Base-by-base conservation (phyloP, 371 early-diverging fungal genomes). In the Blastocladiella emersonii region DNA sequence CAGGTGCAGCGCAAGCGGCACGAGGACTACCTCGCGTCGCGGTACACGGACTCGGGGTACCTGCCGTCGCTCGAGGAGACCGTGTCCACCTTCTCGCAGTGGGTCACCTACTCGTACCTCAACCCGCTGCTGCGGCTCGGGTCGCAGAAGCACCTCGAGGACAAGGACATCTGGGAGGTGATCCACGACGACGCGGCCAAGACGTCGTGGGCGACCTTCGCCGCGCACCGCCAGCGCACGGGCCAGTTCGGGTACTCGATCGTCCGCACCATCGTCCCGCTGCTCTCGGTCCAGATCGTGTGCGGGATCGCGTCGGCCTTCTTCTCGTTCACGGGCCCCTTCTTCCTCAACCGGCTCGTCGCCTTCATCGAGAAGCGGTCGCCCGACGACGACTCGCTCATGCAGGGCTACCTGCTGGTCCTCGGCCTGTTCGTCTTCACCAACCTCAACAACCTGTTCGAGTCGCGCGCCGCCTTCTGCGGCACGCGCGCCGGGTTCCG, bases 361-460 rank as follows among this genome's bases (percentile, higher is more conserved):
- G 7, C n/a, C 27, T 59, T 34, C 37, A 59, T 59, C 32, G 59
- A 59, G 32, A 8, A 59, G 15, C 25, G 25, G 17, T 8, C 34
- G 15, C 56, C 56, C 17, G 56, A 56, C 32, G 37, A 34, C 19
- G 36, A 27, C 35, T 8, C 37, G 30, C n/a, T 25, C 30, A 59
- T 59, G 12, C 36, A 59, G 37, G 59, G 41, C 17, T 59, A 59
- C 19, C 17, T 59, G 41, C 44, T 41, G 8, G 59, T 59, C n/a
- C 21, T 59, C 10, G 34, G 36, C 41, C 7, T 59, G 37, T 59
- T 59, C 59, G 25, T 59, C 30, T 59, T 23, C 32, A 59, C 59
- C 59, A 59, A 41, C 44, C 3, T 59, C 41, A 59, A 59, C 44
- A 59, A 59, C 59, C 37, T 37, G 25, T 59, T 59, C 59, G 59